Evolutionary conservation across 1,139 yeast species (phyloP), one percentile per base, ranked within the genome.

Genomic region (Zygoascus hellenicus): DNA sequence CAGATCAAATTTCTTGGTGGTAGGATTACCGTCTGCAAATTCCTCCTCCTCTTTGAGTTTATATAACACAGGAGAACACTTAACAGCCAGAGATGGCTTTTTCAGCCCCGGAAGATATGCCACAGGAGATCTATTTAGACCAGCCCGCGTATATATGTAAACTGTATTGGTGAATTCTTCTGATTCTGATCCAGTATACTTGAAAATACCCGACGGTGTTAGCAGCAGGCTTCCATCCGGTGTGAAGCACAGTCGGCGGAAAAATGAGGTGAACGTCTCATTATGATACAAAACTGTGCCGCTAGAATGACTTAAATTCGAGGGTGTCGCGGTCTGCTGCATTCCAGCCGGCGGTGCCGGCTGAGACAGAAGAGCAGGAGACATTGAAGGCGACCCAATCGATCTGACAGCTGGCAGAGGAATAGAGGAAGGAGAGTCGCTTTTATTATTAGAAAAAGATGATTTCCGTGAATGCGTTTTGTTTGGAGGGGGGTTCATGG

Each of bases 191-290:
- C 45, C 46, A 10, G 48, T 51, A 46, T 64, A 65, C 53, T 70
- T 77, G 63, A 71, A 78, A 15, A 84, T 71, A 0, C 97, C 97
- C 45, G 95, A 82, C 0, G 98, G 96, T 0, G 95, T 80, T 15
- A 92, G 67, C 34, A 92, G 67, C 38, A 92, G 64, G 46, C 76
- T 72, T 0, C 99, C 99, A 64, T 94, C 97, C 0, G 96, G 96
- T 0, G 97, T 83, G 60, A 89, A 88, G 0, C 82, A 66, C 49
- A 90, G 71, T 50, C 98, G 70, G 52, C 99, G 72, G 70, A 92
- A 92, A 62, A 94, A 92, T 1, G 96, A 84, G 48, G 88, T 88
- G 32, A 90, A 72, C 0, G 95, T 81, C 59, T 92, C 98, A 51
- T 90, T 81, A 58, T 88, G 94, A 60, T 84, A 89, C 19, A 86